Conservation (phyloP, 345 rosid genomes). For the Populus simonii region DNA sequence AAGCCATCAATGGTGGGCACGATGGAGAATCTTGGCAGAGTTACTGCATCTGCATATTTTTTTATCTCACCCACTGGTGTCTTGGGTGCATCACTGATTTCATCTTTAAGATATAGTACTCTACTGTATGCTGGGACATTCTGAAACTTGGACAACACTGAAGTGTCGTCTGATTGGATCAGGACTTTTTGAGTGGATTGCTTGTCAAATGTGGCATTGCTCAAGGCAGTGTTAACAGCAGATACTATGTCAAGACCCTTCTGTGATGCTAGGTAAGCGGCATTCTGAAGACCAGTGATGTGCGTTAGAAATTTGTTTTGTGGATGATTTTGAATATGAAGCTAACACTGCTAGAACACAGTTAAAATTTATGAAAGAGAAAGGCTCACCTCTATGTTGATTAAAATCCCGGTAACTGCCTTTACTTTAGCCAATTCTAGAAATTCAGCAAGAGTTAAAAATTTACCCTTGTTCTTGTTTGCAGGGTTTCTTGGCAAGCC, state of each 20-base stretch:
- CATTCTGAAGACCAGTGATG: constrained; percentile 47
- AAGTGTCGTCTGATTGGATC: constrained; percentile 73
- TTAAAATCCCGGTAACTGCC: constrained; percentile 66
- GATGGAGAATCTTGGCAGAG: constrained; percentile 41
- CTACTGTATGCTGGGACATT: constrained; percentile 47
- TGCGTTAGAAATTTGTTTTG: background rate
- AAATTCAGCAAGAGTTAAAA: constrained; percentile 56
- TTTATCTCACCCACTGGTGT: constrained; percentile 52
- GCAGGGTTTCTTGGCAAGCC: constrained; percentile 57
- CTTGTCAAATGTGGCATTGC: constrained; percentile 61
- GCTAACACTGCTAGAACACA: background rate
- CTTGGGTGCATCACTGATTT: constrained; percentile 52
- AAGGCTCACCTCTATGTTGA: constrained; percentile 58
- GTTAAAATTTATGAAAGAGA: background rate
- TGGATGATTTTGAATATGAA: background rate
- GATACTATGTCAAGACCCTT: constrained; percentile 62
- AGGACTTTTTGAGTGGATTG: constrained; percentile 68
- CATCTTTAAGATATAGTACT: constrained; percentile 44
- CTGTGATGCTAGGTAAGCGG: constrained; percentile 79
- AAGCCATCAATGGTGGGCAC: constrained; percentile 39
- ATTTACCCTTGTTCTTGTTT: constrained; percentile 61
- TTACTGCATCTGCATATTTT: constrained; percentile 66
- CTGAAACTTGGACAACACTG: constrained; percentile 55
- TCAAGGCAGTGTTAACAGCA: constrained; percentile 46
- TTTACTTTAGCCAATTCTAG: constrained; percentile 69